phyloP scores from a whole-genome alignment of 2,329 filamentous ascomycete species.

The Chaetothyriales sp. region DNA sequence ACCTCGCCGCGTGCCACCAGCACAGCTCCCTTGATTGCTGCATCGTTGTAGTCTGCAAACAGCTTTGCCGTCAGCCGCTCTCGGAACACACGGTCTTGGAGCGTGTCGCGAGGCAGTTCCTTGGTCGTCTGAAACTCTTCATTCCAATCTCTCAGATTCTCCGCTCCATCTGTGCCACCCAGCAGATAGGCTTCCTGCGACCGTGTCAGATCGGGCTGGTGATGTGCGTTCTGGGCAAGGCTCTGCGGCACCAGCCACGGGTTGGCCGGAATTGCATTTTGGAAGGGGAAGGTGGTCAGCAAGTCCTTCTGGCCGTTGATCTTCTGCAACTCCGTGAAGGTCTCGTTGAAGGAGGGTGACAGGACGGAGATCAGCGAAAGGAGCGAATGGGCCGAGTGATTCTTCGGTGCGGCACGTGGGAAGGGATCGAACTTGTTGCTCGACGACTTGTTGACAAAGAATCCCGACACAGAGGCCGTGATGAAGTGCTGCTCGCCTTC shows the following conservation, averaged over 20 bases:
- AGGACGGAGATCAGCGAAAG: conserved; percentile 62
- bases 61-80: conserved; percentile 89
- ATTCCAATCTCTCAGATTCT: conserved; percentile 94
- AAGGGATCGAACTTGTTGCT: conserved; percentile 90
- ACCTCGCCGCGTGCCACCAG: conserved; percentile 87
- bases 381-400: conserved; percentile 67
- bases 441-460: conserved; percentile 93
- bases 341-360: conserved; percentile 65
- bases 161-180: conserved; percentile 78
- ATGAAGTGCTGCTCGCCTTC: conserved; percentile 93
- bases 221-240: conserved; percentile 45
- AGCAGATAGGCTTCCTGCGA: conserved; percentile 88
- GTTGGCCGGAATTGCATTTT: conserved; percentile 79
- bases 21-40: conserved; percentile 78
- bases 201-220: conserved; percentile 70
- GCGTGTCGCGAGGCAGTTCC: conserved; percentile 80
- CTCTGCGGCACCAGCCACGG: conserved; percentile 71
- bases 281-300: conserved; percentile 84
- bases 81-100: conserved; percentile 90
- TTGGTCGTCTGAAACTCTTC: conserved; percentile 96
- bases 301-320: conserved; percentile 75
- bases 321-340: conserved; percentile 67
- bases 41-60: conserved; percentile 95
- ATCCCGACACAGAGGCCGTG: conserved; percentile 83
- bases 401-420: conserved; percentile 64